Evolutionary conservation across 2,329 filamentous ascomycete genomes (phyloP).

Genomic region (Aspergillus novoparasiticus): DNA sequence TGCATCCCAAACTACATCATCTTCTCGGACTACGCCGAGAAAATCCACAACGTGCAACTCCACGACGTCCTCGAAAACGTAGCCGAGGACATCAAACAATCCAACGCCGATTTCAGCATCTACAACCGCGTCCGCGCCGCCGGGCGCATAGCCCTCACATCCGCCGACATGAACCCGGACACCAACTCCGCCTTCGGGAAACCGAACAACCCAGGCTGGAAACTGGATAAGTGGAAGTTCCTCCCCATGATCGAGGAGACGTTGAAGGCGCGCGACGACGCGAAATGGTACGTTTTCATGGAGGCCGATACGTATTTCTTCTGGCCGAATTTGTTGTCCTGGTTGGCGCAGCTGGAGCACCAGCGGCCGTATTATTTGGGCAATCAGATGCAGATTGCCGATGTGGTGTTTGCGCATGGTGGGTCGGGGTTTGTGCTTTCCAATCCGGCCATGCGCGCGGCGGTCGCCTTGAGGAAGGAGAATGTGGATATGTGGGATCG

Average conservation of each 20-base stretch:
- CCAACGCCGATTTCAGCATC: conserved; percentile 51
- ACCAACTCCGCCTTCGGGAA: conserved; percentile 38
- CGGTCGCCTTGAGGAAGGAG: conserved; percentile 38
- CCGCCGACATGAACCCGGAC: conserved; percentile 29
- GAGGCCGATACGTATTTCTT: conserved; percentile 60
- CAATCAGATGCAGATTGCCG: conserved; percentile 54
- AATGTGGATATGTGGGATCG: conserved; percentile 46
- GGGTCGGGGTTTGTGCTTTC: conserved; percentile 57
- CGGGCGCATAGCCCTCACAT: conserved; percentile 44
- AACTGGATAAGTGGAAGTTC: conserved; percentile 60
- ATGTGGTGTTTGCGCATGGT: conserved; percentile 53
- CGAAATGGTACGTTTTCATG: conserved; percentile 61
- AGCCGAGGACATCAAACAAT: conserved; percentile 34
- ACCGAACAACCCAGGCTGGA: conserved; percentile 50
- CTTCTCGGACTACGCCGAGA: conserved; percentile 60
- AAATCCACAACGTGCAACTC: conserved; percentile 52
- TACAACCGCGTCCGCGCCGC: conserved; percentile 49
- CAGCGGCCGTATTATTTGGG: conserved; percentile 53
- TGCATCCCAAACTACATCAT: conserved; percentile 60
- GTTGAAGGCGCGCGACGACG: conserved; percentile 44
- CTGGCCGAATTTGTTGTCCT: conserved; percentile 54
- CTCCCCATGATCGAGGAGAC: conserved; percentile 56
- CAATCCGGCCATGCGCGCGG: conserved; percentile 45
- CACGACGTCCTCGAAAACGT: conserved; percentile 55
- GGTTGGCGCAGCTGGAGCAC: conserved; percentile 53